A percentile compares a stretch with the other conserved stretches of the same genome.
Conservation (phyloP, 768 basidiomycete genomes). For the Filobasidium floriforme region DNA sequence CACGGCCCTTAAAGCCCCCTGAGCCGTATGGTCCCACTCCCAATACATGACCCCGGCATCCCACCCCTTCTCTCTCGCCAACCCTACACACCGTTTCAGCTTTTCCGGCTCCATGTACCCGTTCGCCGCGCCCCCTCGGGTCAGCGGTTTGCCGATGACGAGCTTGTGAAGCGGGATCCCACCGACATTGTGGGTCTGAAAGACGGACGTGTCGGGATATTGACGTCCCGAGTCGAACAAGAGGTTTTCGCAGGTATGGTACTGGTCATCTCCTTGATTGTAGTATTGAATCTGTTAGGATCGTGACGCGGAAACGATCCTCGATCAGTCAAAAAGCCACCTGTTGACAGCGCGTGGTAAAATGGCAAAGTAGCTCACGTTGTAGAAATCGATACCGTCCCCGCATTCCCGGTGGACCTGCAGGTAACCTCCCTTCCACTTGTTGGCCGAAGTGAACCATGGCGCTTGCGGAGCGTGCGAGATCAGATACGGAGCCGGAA, state of each 20-base stretch:
- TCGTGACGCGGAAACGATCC: background rate
- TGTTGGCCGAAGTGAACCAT: constrained; percentile 39
- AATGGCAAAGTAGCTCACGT: too few species aligned
- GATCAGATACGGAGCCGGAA: constrained; percentile 41
- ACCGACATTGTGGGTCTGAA: constrained; percentile 54
- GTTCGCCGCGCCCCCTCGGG: constrained; percentile 52
- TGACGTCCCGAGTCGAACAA: constrained; percentile 54
- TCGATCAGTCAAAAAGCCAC: background rate
- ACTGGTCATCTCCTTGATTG: constrained; percentile 40
- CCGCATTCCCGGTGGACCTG: constrained; percentile 55
- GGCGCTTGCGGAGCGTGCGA: constrained; percentile 40
- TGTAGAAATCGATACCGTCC: constrained; percentile 60
- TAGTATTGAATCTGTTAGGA: constrained; percentile 40
- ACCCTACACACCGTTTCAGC: constrained; percentile 56
- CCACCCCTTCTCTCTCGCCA: constrained; percentile 63
- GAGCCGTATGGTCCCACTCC: constrained; percentile 28
- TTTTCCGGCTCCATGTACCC: constrained; percentile 56
- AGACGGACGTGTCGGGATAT: constrained; percentile 60
- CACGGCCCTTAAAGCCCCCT: background rate
- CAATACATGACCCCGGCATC: constrained; percentile 46
- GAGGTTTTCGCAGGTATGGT: constrained; percentile 45
- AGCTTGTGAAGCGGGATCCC: constrained; percentile 60
- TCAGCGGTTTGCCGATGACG: constrained; percentile 67
- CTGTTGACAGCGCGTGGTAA: too few species aligned
- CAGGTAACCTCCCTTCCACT: constrained; percentile 52